Evolutionary conservation across 2,329 filamentous ascomycete species (phyloP).

Genomic region (Graphilbum fragrans): DNA sequence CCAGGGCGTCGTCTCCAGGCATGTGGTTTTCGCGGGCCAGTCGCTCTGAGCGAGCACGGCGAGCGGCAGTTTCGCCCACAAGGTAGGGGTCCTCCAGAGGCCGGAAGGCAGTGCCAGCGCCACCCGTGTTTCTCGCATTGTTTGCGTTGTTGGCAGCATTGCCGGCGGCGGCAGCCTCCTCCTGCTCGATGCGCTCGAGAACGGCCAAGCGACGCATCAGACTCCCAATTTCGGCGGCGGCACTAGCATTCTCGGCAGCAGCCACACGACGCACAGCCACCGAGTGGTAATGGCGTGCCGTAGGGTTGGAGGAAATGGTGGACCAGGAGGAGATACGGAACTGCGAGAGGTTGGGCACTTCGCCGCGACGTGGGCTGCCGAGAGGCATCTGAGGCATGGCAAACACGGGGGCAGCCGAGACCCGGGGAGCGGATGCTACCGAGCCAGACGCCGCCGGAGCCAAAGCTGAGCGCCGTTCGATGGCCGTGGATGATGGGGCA

Average conservation of each 20-base stretch:
- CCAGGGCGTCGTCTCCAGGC: conserved; percentile 36
- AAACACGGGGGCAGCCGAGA: conserved; percentile 7
- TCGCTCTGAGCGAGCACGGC: conserved; percentile 41
- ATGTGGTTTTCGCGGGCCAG: conserved; percentile 35
- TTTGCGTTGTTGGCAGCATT: conserved; percentile 5
- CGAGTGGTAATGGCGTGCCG: conserved; percentile 47
- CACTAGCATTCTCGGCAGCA: conserved; percentile 25
- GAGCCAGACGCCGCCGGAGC: conserved; percentile 11
- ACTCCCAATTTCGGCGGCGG: conserved; percentile 16
- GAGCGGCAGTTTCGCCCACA: conserved; percentile 54
- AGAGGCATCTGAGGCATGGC: conserved; percentile 23
- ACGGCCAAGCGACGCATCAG: conserved; percentile 17
- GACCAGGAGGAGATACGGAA: conserved; percentile 51
- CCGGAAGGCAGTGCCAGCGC: conserved; percentile 17
- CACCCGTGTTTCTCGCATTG: conserved; percentile 12
- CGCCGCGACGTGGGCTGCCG: conserved; percentile 13
- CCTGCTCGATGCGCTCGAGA: conserved; percentile 24
- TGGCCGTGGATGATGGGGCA: neutral
- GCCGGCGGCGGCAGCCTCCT: conserved; percentile 15
- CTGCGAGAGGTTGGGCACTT: conserved; percentile 31
- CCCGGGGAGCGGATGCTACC: conserved; percentile 40
- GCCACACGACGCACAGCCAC: conserved; percentile 51
- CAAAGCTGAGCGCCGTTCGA: conserved; percentile 1
- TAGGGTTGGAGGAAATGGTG: conserved; percentile 38
- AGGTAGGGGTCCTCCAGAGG: conserved; percentile 56